These are phyloP conservation scores for Taxillus chinensis DNA, from an alignment of 164 flowering plant species.

Conservation along the genomic window DNA sequence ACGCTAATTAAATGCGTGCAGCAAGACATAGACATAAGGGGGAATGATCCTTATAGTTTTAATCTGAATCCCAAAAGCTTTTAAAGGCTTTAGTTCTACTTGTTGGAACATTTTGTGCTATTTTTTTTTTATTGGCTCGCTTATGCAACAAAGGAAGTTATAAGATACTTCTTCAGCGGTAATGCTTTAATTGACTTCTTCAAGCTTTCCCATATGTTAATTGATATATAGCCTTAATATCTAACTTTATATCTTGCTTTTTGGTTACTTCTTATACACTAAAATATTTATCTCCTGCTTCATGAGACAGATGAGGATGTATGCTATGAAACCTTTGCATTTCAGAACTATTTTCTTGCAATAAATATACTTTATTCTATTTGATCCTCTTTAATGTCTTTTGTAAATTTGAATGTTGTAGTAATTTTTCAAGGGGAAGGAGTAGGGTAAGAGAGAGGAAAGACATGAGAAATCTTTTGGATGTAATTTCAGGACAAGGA, in stretches of 20 bases:
- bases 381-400: background rate
- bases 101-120: too few species aligned
- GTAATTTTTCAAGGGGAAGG: slow-evolving; percentile 26
- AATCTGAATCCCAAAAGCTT: background rate
- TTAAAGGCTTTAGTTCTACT: too few species aligned
- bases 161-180: slow-evolving; percentile 68
- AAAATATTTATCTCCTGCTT: background rate
- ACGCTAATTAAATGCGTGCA: background rate
- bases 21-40: background rate
- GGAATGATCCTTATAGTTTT: background rate
- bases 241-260: background rate
- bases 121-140: slow-evolving; percentile 7
- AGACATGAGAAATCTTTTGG: slow-evolving; percentile 38
- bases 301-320: background rate
- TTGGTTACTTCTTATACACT: slow-evolving; percentile 13
- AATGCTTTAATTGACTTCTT: slow-evolving; percentile 10
- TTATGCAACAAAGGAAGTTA: slow-evolving; percentile 90
- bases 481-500: slow-evolving; percentile 45
- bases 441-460: slow-evolving; percentile 17
- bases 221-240: background rate
- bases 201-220: too few species aligned
- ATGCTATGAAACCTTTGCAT: background rate
- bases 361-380: background rate
- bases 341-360: background rate
- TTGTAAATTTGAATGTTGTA: slow-evolving; percentile 14